Base-by-base conservation (phyloP, 495 filamentous ascomycete species). In the Aspergillus sclerotiicarbonarius region DNA sequence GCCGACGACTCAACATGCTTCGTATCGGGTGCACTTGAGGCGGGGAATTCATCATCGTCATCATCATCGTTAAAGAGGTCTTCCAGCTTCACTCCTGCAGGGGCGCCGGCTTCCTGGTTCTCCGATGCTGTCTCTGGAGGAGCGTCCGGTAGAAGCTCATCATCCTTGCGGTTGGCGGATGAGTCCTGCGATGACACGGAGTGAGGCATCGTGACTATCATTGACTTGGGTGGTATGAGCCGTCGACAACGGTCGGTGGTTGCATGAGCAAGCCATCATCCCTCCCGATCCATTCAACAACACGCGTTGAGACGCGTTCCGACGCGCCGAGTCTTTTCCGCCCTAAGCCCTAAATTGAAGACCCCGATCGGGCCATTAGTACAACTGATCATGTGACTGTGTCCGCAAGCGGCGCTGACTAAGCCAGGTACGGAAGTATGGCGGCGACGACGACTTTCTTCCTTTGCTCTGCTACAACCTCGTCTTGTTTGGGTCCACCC, bases 1-100 rank as follows among this genome's bases (percentile, higher is more conserved):
- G 13, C 37, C 3, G 37, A 35, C 1, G 13, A 35, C 3, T 49
- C 21, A 7, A 70, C 69, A 57, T 75, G 71, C 61, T 80, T 80
- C 41, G 67, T 66, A 60, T 75, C 72, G 15, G 75, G 71, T 13
- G 71, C 75, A 54, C 76, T 80, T 9, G 83, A 87, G 41, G 79
- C 80, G 6, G 85, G 81, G 58, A 89, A 92, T 56, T 94, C 89
- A 5, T 89, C 88, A 48, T 90, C 87, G 31, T 87, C 83, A 54
- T 88, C 83, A 54, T 88, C 88, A 33, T 85, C 84, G 62, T 96
- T 94, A 33, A 96, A 72, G 30, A 96, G 69, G 35, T 92, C 88
- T 50, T 95, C 91, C 18, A 96, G 71, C 44, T 89, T 90, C 18
- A 89, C 78, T n/a, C 82, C 73, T 59, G 33, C 63, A 6, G 59